Conservation (phyloP, 441 rosid species). For the Arabidopsis hybrid region DNA sequence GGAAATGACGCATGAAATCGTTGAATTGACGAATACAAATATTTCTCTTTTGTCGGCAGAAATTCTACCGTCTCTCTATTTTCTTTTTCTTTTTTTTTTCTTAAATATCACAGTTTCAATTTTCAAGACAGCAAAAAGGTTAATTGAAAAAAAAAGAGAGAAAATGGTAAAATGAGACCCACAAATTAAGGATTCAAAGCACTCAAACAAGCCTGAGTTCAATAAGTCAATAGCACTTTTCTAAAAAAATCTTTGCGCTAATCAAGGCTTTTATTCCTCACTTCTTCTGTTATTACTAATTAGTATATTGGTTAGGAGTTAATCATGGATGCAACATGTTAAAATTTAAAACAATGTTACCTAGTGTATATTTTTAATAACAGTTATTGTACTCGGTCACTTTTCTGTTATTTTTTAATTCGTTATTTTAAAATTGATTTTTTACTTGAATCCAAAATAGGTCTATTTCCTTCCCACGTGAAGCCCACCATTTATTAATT, state of each 20-base stretch:
- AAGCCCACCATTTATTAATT: not conserved
- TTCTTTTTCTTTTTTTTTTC: not conserved
- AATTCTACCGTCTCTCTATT: constrained; percentile 9
- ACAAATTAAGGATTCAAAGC: constrained; percentile 41
- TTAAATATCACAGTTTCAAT: constrained; percentile 13
- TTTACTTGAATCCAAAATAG: constrained; percentile 10
- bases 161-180: constrained; percentile 27
- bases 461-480: constrained; percentile 27
- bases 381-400: not conserved
- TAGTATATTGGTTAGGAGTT: not conserved
- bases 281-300: not conserved
- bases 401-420: not conserved
- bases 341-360: not conserved
- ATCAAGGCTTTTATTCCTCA: constrained; percentile 34
- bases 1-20: not conserved
- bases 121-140: constrained; percentile 31
- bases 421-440: not conserved
- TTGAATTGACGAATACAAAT: constrained; percentile 16
- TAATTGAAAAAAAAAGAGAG: not conserved
- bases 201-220: constrained; percentile 7
- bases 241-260: constrained; percentile 29
- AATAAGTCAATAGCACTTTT: constrained; percentile 15
- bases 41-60: constrained; percentile 36
- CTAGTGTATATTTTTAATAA: not conserved
- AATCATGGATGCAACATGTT: constrained; percentile 1